Base-by-base conservation (phyloP, 768 basidiomycete genomes). In the Chalciporus chontae region DNA sequence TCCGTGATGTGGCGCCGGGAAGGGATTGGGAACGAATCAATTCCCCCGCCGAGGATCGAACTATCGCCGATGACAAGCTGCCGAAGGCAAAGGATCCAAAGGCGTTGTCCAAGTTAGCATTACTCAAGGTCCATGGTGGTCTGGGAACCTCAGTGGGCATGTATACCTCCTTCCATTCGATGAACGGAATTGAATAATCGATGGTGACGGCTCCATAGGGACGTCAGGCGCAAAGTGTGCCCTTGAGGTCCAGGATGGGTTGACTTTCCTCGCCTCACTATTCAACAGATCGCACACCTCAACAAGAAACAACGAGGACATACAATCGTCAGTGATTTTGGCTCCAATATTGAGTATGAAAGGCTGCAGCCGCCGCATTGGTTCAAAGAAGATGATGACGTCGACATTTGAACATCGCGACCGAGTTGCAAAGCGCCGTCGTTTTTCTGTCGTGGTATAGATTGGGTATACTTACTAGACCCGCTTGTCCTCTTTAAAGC, bases 231-330 rank as follows among this genome's bases (percentile, higher is more conserved):
- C 93, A 19, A 97, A 95, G 79, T 85, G 82, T 64, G 89, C 94
- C 47, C 88, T 97, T 54, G 94, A 95, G 65, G 94, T 95, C 73
- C 87, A 95, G 73, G 88, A 97, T 61, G 94, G 92, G 68, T 94
- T 95, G 94, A 94, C 89, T 45, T 97, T 96, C 83, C 83, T 97
- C 54, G 94, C 70, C 80, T 97, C 55, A 87, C 83, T 48, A 91
- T 97, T 40, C 81, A 91, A 57, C 94, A 96, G 73, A 93, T 97
- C 62, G 92, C 96, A 77, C 90, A 95, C 69, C 84, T 95, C 65
- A 94, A 94, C 78, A 87, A 84, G 45, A 79, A 81, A 43, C 75
- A 81, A 65, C 81, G 80, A 55, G 86, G n/a, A 24, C 24, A 24
- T 24, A 24, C 24, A 24, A 24, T 24, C 4, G 24, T 24, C 24